A percentile compares a stretch with the other conserved stretches of the same genome.
phyloP scores from a whole-genome alignment of 116 monocot species.

The Iris pallida region DNA sequence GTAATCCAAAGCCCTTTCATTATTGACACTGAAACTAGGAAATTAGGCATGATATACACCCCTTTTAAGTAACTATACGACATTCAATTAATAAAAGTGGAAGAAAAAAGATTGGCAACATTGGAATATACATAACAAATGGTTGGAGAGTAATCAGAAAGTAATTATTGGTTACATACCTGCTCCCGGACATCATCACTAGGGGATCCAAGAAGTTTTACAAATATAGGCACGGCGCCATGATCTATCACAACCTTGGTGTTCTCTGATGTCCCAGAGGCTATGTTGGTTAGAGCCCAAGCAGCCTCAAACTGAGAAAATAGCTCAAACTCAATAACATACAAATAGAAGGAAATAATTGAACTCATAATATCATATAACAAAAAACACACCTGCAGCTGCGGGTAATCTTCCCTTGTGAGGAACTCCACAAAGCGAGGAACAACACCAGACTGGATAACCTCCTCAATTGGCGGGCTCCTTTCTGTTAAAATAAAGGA shows the following conservation, averaged over 20 bases:
- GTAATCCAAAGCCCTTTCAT: too few relatives aligned
- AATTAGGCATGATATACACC: too few relatives aligned
- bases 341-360: neutral
- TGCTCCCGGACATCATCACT: conserved; percentile 66
- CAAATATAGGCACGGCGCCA: conserved; percentile 63
- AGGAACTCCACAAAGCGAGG: conserved; percentile 84
- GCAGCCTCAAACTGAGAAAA: conserved; percentile 47
- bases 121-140: too few relatives aligned
- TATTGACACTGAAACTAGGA: too few relatives aligned
- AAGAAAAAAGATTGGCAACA: too few relatives aligned
- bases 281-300: conserved; percentile 62
- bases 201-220: conserved; percentile 51
- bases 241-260: conserved; percentile 67
- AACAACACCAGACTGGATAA: conserved; percentile 83
- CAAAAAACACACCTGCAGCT: conserved; percentile 54
- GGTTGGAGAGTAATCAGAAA: neutral
- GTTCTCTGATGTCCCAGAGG: conserved; percentile 59
- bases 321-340: neutral
- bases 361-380: neutral
- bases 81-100: too few relatives aligned
- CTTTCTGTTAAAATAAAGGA: conserved; percentile 38
- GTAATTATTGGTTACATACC: conserved; percentile 31
- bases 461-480: conserved; percentile 90
- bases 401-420: conserved; percentile 74
- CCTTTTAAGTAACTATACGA: too few relatives aligned